Evolutionary conservation across 2,329 filamentous ascomycete genomes (phyloP).

Genomic region (Dactylellina leptospora): DNA sequence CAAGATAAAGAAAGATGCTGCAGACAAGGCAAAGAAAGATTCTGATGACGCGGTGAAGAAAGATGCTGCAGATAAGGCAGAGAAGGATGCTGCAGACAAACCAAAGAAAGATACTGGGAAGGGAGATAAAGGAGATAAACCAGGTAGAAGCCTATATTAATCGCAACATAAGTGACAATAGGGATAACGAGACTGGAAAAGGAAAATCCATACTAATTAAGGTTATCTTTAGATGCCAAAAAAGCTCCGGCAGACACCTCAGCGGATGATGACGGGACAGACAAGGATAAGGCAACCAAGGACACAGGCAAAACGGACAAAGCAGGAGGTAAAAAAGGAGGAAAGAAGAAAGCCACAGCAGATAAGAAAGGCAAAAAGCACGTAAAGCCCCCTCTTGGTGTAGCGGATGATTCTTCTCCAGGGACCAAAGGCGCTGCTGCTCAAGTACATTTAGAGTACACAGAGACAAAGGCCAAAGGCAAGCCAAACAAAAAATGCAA

Average conservation of each 20-base stretch:
- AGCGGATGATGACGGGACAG: background rate
- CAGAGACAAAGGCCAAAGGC: background rate
- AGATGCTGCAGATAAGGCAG: too few relatives aligned
- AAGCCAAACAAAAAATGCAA: background rate
- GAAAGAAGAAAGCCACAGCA: background rate
- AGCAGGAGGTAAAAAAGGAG: background rate
- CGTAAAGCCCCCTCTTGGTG: background rate
- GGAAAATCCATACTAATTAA: too few relatives aligned
- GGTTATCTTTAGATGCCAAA: slow-evolving; percentile 3
- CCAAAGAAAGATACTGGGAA: background rate
- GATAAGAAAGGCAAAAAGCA: background rate
- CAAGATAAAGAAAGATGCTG: background rate
- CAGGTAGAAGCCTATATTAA: too few relatives aligned
- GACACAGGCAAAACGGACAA: background rate
- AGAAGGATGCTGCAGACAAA: background rate
- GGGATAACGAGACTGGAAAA: background rate
- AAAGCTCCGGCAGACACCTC: background rate
- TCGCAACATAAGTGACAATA: background rate
- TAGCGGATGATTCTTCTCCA: background rate
- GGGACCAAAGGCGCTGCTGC: background rate
- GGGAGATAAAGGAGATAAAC: background rate
- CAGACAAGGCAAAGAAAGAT: background rate
- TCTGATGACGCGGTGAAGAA: too few relatives aligned
- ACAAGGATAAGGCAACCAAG: too few relatives aligned
- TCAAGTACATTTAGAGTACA: background rate